Base-by-base conservation (phyloP, 1,284 basidiomycete genomes). In the Ustilago crameri region DNA sequence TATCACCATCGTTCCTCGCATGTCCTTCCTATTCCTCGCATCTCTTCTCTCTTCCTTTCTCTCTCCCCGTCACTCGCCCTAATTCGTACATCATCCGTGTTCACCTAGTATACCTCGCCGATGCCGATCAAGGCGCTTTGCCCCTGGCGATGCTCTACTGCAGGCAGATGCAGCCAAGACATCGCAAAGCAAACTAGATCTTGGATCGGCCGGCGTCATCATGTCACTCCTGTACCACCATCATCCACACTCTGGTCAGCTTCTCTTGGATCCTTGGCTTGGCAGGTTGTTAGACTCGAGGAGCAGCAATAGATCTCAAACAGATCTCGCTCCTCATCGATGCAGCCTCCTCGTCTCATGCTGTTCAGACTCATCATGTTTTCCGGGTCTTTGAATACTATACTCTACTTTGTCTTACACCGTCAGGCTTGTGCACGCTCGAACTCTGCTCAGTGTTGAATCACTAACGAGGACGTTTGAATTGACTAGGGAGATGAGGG, bases 91-190 rank as follows among this genome's bases (percentile, higher is more conserved):
- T 18, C 14, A 18, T 24, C 18, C 48, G 18, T 55, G 42, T 50
- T 35, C 34, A 20, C 46, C 63, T 51, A 58, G 44, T 56, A 59
- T 66, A 56, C 60, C 53, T 64, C 27, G 54, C 34, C 54, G 43
- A 23, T 35, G 20, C 10, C 41, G 20, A 15, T 22, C 22, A 7
- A n/a, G 18, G 14, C 27, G 22, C 38, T 17, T 51, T 17, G 24
- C 14, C 23, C 12, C 17, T 23, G 20, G 26, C 37, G 24, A 27
- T 9, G 3, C 22, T 37, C 18, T 7, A 46, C 42, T 55, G 54
- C 62, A 58, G 55, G 41, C 50, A 65, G 62, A 54, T 65, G 62
- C 63, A 45, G 37, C 22, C 32, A 37, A 26, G 8, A 34, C 46
- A 18, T 18, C 9, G 34, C 22, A 37, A 37, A 26, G 22, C 18